Conservation (phyloP, 75 land plant species). For the Adiantum capillusveneris region DNA sequence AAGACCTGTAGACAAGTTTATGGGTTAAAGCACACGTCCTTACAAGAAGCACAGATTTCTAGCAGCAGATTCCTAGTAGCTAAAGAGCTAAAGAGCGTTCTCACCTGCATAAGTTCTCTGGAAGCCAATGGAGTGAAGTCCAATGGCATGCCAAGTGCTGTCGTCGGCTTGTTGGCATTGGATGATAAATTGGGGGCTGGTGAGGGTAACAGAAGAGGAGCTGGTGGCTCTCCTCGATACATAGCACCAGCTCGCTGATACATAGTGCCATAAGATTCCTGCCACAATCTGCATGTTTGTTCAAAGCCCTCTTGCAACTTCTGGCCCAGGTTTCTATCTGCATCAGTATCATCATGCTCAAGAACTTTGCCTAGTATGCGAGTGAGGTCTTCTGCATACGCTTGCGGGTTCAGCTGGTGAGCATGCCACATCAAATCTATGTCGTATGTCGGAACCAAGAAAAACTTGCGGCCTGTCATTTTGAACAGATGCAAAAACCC, state of each 20-base stretch:
- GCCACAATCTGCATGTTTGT: conserved; percentile 57
- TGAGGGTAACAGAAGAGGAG: conserved; percentile 23
- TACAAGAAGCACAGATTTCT: too few species aligned
- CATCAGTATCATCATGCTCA: conserved; percentile 38
- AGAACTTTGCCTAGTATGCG: conserved; percentile 22
- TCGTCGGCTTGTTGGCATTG: too few species aligned
- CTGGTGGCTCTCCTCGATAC: conserved; percentile 55
- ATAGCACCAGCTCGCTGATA: conserved; percentile 77
- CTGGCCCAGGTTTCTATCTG: conserved; percentile 62
- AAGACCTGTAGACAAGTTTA: too few species aligned
- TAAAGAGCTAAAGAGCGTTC: too few species aligned
- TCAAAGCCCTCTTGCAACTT: conserved; percentile 70
- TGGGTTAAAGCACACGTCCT: too few species aligned
- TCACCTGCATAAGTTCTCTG: too few species aligned
- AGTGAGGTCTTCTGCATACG: conserved; percentile 13
- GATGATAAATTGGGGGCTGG: too few species aligned
- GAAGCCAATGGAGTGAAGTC: too few species aligned
- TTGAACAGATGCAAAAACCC: conserved; percentile 24
- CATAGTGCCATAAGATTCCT: conserved; percentile 49
- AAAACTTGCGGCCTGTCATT: conserved; percentile 1
- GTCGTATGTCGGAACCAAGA: conserved; percentile 33
- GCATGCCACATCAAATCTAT: conserved; percentile 39
- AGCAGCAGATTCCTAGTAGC: too few species aligned
- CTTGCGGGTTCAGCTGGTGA: conserved; percentile 21
- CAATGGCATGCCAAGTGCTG: too few species aligned